Base-by-base conservation (phyloP, 2,329 filamentous ascomycete genomes). In the Penicillium sp. region DNA sequence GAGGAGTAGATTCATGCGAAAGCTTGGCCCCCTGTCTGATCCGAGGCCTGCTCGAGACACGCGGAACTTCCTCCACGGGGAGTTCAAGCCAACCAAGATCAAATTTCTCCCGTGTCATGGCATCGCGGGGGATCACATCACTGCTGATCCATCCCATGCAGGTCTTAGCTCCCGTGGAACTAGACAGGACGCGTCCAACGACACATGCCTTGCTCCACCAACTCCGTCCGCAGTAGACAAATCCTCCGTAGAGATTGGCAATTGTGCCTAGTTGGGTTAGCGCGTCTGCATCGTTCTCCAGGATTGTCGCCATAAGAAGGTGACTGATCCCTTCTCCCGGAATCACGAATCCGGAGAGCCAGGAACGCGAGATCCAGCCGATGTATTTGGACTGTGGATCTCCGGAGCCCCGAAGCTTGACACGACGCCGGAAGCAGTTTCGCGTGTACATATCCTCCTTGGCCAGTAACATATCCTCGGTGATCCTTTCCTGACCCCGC, bases 131-230 rank as follows among this genome's bases (percentile, higher is more conserved):
- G 3, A 75, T 55, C 25, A 69, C 63, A 8, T 66, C 50, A 16
- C 74, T 67, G 8, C 70, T 71, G 4, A 80, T 69, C 80, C 80
- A 82, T 6, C 78, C 79, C 76, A 81, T 79, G 49, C 75, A 79
- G 43, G 78, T 76, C 30, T 67, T 65, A 5, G 73, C 71, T 12
- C 69, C 73, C 7, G 70, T 62, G 25, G 72, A 45, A 35, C 74
- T 71, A 29, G 75, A 75, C 25, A 83, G 51, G 0, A 82, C 77
- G 25, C 78, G 72, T 0, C 76, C 77, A n/a, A 80, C 71, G 28
- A 82, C 69, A 33, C 75, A 79, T 36, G 68, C 69, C 59, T 80
- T 81, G 59, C 78, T 81, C 80, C 80, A 83, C 72, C 76, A 83
- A 39, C 73, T 77, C 29, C 69, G 69, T 3, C 66, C 70, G 7